Percentiles rank a stretch among this genome's conserved stretches.
phyloP scores from a whole-genome alignment of 2,329 filamentous ascomycete species.

The Scleromitrula shiraiana region DNA sequence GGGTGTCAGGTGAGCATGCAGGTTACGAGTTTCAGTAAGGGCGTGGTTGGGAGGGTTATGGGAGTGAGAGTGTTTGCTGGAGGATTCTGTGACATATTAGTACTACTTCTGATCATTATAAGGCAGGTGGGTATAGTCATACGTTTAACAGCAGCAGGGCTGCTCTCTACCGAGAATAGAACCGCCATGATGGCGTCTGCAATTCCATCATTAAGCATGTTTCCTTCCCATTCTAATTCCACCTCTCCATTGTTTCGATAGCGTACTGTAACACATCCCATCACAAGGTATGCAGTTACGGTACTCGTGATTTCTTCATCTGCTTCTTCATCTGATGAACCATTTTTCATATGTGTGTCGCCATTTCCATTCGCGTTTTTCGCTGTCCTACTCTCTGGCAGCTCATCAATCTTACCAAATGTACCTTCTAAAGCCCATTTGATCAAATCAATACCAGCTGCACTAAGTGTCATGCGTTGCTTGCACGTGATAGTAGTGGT shows the following conservation, averaged over 20 bases:
- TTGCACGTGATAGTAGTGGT: constrained; percentile 92
- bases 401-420: constrained; percentile 75
- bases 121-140: constrained; percentile 30
- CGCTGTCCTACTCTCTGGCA: constrained; percentile 35
- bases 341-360: constrained; percentile 32
- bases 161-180: constrained; percentile 84
- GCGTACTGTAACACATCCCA: constrained; percentile 83
- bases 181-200: constrained; percentile 96
- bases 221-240: constrained; percentile 94
- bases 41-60: constrained; percentile 31
- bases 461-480: constrained; percentile 79
- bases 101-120: constrained; percentile 5
- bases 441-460: constrained; percentile 84
- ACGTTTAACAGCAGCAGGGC: constrained; percentile 90
- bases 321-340: constrained; percentile 45
- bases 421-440: constrained; percentile 91
- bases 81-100: constrained; percentile 41
- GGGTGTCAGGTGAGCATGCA: constrained; percentile 63
- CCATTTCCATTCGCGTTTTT: constrained; percentile 31
- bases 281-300: constrained; percentile 58
- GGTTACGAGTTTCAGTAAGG: constrained; percentile 49
- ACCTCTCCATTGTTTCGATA: constrained; percentile 72
- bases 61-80: constrained; percentile 45
- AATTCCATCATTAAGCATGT: constrained; percentile 94
- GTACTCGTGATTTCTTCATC: constrained; percentile 53